Base-by-base conservation (phyloP, 805 yeast genomes). In the Teunomyces lycoperdinae region DNA sequence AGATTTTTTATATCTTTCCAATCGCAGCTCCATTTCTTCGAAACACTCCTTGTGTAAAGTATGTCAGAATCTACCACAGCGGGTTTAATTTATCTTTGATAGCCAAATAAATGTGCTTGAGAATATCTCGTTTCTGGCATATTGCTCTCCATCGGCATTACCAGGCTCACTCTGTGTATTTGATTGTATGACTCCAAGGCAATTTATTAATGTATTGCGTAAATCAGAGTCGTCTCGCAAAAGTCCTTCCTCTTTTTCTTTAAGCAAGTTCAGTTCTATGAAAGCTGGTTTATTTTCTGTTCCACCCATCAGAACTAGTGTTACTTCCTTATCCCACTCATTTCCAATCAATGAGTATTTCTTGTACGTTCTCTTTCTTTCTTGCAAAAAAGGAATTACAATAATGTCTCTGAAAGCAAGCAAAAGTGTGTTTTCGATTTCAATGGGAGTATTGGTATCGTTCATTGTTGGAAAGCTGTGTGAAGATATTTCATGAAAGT, bases 321-420 rank as follows among this genome's bases (percentile, higher is more conserved):
- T 16, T 10, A 6, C 9, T 5, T 9, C 27, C 13, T 35, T 26
- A 8, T 8, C 11, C 11, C 26, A n/a, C 30, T 17, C 29, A 13
- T 38, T 26, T 14, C 11, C 9, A 29, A 24, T 20, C 11, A 38
- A 13, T 3, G 34, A 28, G n/a, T 14, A 13, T 17, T 34, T 38
- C 30, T 44, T 41, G 10, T 26, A 35, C 2, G 13, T 34, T 16
- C 14, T 20, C 35, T 48, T 50, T 31, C 68, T 45, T 24, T 54
- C 54, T 9, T 56, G 43, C 9, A 67, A 50, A 28, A 58, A 52
- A 2, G 73, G 71, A 2, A 53, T 35, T 2, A 68, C 41, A 13
- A 68, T 50, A 8, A 57, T 53, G 34, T 67, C 66, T 33, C 68
- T 56, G 44, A 66, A 68, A 7, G 69, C 58, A 26, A 57, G 45